Base-by-base conservation (phyloP, 116 monocot genomes). In the Trichopus zeylanicus region DNA sequence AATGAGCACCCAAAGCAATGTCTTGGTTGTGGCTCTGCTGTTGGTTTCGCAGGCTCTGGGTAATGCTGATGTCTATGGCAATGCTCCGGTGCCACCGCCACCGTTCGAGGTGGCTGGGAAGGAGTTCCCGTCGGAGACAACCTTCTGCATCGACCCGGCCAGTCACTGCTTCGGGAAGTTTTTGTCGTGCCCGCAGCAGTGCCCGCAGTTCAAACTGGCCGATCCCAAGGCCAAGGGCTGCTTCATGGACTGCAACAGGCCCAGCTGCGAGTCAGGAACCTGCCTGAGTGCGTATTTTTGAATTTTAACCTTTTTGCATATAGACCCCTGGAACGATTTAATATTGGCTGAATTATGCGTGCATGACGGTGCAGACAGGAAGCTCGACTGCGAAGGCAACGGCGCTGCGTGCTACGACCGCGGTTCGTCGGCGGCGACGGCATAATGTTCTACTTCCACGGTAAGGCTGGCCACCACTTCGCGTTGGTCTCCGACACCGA, bases 221-320 rank as follows among this genome's bases (percentile, higher is more conserved):
- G 51, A 77, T 30, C 77, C 66, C 4, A 71, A 71, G 30, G 66
- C 56, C 5, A 77, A 77, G 46, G 77, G 37, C 19, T 77, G 77
- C 62, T 66, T 62, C 53, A 46, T 71, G 21, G 71, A 77, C 67
- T 77, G 77, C 67, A 67, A 62, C 26, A 62, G 23, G 11, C 74
- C 74, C n/a, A 59, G 13, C 0, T 77, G 77, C 52, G 71, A 77
- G 26, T 29, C 46, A 6, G 51, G 65, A 13, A 29, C 57, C 29
- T 77, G 77, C 67, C 25, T 20, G 33, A 34, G 74, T 74, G 13
- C 61, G 66, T 56, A n/a, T n/a, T n/a, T n/a, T n/a, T n/a, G n/a
- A n/a, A n/a, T n/a, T n/a, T n/a, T n/a, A n/a, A n/a, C n/a, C n/a
- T n/a, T n/a, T n/a, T n/a, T n/a, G n/a, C n/a, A n/a, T n/a, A n/a